phyloP scores from a whole-genome alignment of 202 grass and related monocot genomes.

The Elaeis oleifera region DNA sequence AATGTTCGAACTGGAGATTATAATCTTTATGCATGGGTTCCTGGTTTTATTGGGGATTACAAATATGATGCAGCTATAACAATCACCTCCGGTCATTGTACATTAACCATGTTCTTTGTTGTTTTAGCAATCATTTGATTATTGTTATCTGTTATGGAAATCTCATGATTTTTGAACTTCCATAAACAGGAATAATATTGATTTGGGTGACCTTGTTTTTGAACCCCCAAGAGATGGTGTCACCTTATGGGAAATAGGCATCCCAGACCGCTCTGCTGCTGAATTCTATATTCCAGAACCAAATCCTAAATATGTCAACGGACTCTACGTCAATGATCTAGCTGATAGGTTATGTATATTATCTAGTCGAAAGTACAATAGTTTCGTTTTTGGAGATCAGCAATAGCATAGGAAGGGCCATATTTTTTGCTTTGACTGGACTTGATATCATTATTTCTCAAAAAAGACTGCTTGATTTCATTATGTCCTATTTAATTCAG shows the following conservation, averaged over 20 bases:
- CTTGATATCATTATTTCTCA: too few species aligned
- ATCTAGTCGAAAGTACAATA: neutral
- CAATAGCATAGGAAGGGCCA: too few species aligned
- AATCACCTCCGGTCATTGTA: conserved; percentile 46
- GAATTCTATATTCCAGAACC: conserved; percentile 86
- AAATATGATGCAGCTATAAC: conserved; percentile 50
- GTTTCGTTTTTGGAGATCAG: too few species aligned
- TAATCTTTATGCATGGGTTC: conserved; percentile 82
- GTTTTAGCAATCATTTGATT: too few species aligned
- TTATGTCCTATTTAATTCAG: too few species aligned
- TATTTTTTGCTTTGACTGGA: too few species aligned
- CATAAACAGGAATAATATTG: conserved; percentile 39
- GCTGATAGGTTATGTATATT: conserved; percentile 42
- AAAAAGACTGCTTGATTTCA: too few species aligned
- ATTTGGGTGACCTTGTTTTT: conserved; percentile 67
- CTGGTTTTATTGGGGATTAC: conserved; percentile 90
- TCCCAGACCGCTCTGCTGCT: conserved; percentile 68
- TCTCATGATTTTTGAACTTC: too few species aligned
- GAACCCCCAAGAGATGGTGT: conserved; percentile 74
- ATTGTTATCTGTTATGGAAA: too few species aligned
- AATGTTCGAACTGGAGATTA: conserved; percentile 61
- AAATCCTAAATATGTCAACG: conserved; percentile 58
- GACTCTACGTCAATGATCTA: conserved; percentile 51
- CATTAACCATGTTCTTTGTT: too few species aligned
- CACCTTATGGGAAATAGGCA: conserved; percentile 84